Evolutionary conservation across 2,329 filamentous ascomycete genomes (phyloP).

Genomic region (Esteya vermicola): DNA sequence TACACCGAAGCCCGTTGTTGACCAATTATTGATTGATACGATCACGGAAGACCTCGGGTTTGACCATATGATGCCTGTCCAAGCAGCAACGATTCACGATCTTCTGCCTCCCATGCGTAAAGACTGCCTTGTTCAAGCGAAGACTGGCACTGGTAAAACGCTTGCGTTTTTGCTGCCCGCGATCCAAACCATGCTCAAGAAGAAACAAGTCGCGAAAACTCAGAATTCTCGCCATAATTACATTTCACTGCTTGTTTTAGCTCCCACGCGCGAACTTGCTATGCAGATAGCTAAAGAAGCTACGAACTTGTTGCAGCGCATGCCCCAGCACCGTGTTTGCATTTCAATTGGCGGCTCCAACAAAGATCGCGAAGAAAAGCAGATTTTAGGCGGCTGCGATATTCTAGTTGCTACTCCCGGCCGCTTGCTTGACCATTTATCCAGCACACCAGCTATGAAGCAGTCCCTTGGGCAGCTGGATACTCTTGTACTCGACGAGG

Average conservation of each 20-base stretch:
- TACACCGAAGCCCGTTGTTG: slow-evolving; percentile 22
- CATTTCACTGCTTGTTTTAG: slow-evolving; percentile 50
- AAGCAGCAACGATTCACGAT: slow-evolving; percentile 34
- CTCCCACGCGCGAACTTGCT: slow-evolving; percentile 57
- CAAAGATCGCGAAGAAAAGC: slow-evolving; percentile 56
- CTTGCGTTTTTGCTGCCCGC: slow-evolving; percentile 72
- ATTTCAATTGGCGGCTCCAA: slow-evolving; percentile 70
- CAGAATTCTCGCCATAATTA: slow-evolving; percentile 19
- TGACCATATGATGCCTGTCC: slow-evolving; percentile 39
- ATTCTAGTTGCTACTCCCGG: slow-evolving; percentile 73
- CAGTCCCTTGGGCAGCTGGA: slow-evolving; percentile 55
- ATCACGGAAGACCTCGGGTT: slow-evolving; percentile 34
- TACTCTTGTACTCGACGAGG: slow-evolving; percentile 72
- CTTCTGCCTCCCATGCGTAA: slow-evolving; percentile 28
- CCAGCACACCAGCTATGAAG: slow-evolving; percentile 54
- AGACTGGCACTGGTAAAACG: slow-evolving; percentile 80
- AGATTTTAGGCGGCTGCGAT: slow-evolving; percentile 59
- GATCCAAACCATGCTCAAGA: slow-evolving; percentile 57
- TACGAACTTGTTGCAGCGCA: slow-evolving; percentile 51
- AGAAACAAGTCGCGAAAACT: slow-evolving; percentile 5
- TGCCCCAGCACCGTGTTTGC: slow-evolving; percentile 62
- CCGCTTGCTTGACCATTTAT: slow-evolving; percentile 63
- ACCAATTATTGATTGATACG: slow-evolving; percentile 31
- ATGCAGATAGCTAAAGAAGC: slow-evolving; percentile 61
- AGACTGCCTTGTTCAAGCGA: slow-evolving; percentile 62